These are phyloP conservation scores for Celoporthe dispersa DNA, from an alignment of 2,329 filamentous ascomycete species.

Conservation along the genomic window DNA sequence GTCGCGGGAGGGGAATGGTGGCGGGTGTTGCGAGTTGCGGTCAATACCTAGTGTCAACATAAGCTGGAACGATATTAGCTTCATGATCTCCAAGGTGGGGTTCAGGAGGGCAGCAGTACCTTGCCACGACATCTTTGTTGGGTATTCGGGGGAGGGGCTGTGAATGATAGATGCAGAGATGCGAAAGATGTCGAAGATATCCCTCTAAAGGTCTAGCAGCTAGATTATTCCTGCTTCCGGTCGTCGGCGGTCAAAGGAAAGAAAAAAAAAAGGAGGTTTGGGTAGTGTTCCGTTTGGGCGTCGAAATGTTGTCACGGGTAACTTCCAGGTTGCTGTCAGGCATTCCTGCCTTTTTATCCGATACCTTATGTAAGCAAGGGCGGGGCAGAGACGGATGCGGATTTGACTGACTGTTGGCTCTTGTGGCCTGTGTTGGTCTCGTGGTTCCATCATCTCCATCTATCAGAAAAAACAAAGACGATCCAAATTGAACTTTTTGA, in stretches of 20 bases:
- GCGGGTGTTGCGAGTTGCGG: slow-evolving; percentile 14
- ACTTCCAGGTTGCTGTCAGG: slow-evolving; percentile 9
- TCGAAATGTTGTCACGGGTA: slow-evolving; percentile 19
- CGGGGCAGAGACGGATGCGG: slow-evolving; percentile 16
- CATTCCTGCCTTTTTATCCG: slow-evolving; percentile 2
- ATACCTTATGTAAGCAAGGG: slow-evolving; percentile 28
- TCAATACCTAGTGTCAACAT: slow-evolving; percentile 56
- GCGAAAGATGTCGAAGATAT: slow-evolving; percentile 12
- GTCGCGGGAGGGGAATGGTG: neutral
- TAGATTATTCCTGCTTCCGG: slow-evolving; percentile 6
- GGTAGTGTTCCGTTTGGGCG: slow-evolving; percentile 24
- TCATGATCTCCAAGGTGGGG: slow-evolving; percentile 33
- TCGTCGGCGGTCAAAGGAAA: slow-evolving; percentile 11
- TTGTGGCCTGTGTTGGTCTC: neutral
- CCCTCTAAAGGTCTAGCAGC: slow-evolving; percentile 11
- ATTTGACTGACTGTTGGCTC: neutral
- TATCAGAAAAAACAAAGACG: neutral
- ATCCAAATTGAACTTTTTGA: neutral
- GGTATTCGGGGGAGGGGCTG: slow-evolving; percentile 15
- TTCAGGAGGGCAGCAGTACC: slow-evolving; percentile 49
- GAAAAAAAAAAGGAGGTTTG: slow-evolving; percentile 1
- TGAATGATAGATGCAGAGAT: slow-evolving; percentile 27
- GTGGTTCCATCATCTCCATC: slow-evolving; percentile 16
- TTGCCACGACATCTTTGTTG: slow-evolving; percentile 73
- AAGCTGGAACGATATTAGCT: slow-evolving; percentile 47